Evolutionary conservation across 2,329 filamentous ascomycete genomes (phyloP).

Genomic region (Penicillium sclerotiorum): DNA sequence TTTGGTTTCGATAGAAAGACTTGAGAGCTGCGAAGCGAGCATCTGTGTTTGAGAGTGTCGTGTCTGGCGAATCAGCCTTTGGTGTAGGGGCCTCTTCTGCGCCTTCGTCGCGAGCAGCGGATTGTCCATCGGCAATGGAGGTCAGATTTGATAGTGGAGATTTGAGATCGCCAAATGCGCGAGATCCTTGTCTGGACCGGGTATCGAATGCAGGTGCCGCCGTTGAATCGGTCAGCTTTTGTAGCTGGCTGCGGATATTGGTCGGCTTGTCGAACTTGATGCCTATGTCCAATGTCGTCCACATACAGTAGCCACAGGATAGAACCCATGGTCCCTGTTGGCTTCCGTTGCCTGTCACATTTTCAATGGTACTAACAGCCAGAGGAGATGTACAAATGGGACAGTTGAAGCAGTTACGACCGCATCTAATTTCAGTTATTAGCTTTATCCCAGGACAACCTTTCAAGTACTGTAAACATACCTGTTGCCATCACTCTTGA

Average conservation of each 20-base stretch:
- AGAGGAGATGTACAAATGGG: conserved; percentile 84
- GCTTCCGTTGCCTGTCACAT: conserved; percentile 45
- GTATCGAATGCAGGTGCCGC: conserved; percentile 23
- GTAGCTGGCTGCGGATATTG: conserved; percentile 78
- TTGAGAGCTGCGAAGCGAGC: conserved; percentile 74
- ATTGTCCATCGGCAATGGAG: conserved; percentile 36
- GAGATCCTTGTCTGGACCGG: conserved; percentile 41
- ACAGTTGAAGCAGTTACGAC: conserved; percentile 93
- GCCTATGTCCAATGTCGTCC: conserved; percentile 86
- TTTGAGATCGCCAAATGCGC: conserved; percentile 40
- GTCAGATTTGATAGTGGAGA: conserved; percentile 42
- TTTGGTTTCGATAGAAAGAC: conserved; percentile 79
- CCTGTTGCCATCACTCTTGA: conserved; percentile 92
- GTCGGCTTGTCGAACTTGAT: conserved; percentile 88
- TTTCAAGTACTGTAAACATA: conserved; percentile 49
- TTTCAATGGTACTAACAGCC: conserved; percentile 70
- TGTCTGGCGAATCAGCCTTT: conserved; percentile 38
- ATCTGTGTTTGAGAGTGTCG: conserved; percentile 59
- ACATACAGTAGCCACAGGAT: conserved; percentile 87
- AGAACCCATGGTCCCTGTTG: conserved; percentile 71
- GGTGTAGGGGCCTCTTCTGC: conserved; percentile 32
- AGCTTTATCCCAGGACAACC: background rate
- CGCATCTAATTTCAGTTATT: conserved; percentile 64
- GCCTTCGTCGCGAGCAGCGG: conserved; percentile 29
- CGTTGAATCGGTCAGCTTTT: conserved; percentile 62